A percentile compares a stretch with the other conserved stretches of the same genome.
These are phyloP conservation scores for Coprinopsis marcescibilis DNA, from an alignment of 768 basidiomycete species.

Conservation along the genomic window DNA sequence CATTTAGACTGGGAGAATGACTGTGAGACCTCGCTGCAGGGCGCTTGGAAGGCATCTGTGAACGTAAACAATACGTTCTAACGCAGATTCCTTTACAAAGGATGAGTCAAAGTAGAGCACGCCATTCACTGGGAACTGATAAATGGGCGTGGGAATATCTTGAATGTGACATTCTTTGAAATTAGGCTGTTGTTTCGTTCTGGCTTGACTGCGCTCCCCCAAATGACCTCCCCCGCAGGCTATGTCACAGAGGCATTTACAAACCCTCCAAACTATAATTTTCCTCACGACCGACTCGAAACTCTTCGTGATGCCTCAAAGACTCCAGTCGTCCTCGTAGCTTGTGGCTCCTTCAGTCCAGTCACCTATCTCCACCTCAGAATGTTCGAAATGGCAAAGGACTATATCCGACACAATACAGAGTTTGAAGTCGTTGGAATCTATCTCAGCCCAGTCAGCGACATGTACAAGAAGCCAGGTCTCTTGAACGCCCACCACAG, in stretches of 20 bases:
- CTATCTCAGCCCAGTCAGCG: slow-evolving; percentile 94
- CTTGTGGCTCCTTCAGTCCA: slow-evolving; percentile 96
- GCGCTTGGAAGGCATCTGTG: slow-evolving; percentile 12
- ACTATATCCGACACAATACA: slow-evolving; percentile 89
- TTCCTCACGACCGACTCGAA: slow-evolving; percentile 60
- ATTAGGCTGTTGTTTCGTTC: no score
- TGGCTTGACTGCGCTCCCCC: slow-evolving; percentile 16
- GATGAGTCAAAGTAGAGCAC: no score
- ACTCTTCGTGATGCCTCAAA: slow-evolving; percentile 57
- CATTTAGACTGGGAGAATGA: neutral
- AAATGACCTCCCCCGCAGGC: slow-evolving; percentile 20
- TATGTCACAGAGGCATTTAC: slow-evolving; percentile 45
- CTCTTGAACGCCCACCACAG: slow-evolving; percentile 82
- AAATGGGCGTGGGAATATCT: no score
- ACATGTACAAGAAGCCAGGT: slow-evolving; percentile 95
- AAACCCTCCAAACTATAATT: slow-evolving; percentile 60
- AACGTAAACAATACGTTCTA: no score
- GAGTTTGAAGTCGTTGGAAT: slow-evolving; percentile 92
- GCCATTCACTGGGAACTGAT: no score
- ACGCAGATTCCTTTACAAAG: no score
- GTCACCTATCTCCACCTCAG: slow-evolving; percentile 97
- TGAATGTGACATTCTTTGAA: no score
- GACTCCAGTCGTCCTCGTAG: slow-evolving; percentile 90
- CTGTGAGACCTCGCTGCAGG: slow-evolving; percentile 2
- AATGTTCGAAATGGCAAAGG: slow-evolving; percentile 99